These are phyloP conservation scores for Leucocoprinus leucothites DNA, from an alignment of 768 basidiomycete genomes.

Conservation along the genomic window DNA sequence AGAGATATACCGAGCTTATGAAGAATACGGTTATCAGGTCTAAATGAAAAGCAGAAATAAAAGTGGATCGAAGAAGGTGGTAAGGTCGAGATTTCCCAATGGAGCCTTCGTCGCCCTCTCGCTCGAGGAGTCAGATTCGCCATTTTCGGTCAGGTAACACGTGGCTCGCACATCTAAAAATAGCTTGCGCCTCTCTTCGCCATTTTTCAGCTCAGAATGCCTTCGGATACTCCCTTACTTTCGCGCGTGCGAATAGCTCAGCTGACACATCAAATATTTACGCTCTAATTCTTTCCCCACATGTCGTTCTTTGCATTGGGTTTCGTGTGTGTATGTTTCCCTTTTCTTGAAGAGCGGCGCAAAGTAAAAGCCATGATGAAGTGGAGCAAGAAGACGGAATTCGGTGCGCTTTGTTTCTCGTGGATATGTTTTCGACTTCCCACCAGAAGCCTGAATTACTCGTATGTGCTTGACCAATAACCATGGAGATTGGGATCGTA, in stretches of 20 bases:
- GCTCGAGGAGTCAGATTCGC: background rate
- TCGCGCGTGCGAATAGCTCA: no score
- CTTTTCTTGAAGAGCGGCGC: background rate
- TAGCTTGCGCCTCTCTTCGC: background rate
- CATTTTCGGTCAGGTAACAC: background rate
- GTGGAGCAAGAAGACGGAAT: background rate
- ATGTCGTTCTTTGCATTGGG: background rate
- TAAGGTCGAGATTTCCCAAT: background rate
- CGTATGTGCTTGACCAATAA: background rate
- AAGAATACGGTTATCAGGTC: no score
- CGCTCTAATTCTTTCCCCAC: background rate
- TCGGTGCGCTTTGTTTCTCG: background rate
- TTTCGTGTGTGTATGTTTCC: background rate
- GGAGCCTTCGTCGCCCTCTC: background rate
- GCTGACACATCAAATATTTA: background rate
- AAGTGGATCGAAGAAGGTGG: no score
- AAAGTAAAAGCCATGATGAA: background rate
- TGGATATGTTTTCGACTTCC: background rate
- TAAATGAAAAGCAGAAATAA: no score
- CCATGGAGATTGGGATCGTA: background rate
- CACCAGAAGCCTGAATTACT: background rate
- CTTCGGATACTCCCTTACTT: no score
- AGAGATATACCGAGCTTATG: no score
- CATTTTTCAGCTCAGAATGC: background rate
- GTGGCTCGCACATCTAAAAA: constrained; percentile 4